Base-by-base conservation (phyloP, 345 rosid genomes). In the Salix exigua region DNA sequence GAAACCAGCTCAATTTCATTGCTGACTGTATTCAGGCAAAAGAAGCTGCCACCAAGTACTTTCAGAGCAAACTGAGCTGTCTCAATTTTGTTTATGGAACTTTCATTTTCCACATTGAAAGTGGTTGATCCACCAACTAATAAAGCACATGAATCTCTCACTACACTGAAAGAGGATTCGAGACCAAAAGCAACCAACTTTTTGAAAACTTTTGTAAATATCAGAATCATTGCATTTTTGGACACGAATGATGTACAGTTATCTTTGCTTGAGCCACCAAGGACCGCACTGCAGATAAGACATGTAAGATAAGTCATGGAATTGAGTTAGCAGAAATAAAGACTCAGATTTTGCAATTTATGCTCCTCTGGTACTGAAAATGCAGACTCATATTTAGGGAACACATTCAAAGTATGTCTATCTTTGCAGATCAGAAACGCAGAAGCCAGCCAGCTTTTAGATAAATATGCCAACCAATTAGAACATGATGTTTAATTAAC, bases 251-350 rank as follows among this genome's bases (percentile, higher is more conserved):
- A 86, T 77, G 82, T 71, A 68, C 79, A 82, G 78, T 78, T 67
- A 72, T 79, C 89, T 73, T 84, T 85, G 16, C 84, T 71, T 79
- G 89, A 82, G 79, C 97, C 96, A 82, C 98, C 97, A 76, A 95
- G 85, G 83, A 86, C 84, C 80, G 90, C 88, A 78, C 99, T 93
- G 94, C 88, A 88, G 38, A 75, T 74, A 77, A 73, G 74, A 77
- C 62, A 76, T 75, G 44, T 19, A 72, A 66, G 60, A 73, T 68
- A 70, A 13, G 44, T 75, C 40, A 77, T 42, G 76, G 44, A 79
- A 77, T 42, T 74, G 44, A 79, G 76, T 37, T 67, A 73, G n/a
- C 53, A 25, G 26, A 18, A 25, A 5, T 46, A 76, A 25, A 18
- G 25, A 35, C 33, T 18, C 28, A 38, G 25, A 73, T 73, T 17